phyloP scores from a whole-genome alignment of 176 grass and related monocot species.

The Cocos nucifera region DNA sequence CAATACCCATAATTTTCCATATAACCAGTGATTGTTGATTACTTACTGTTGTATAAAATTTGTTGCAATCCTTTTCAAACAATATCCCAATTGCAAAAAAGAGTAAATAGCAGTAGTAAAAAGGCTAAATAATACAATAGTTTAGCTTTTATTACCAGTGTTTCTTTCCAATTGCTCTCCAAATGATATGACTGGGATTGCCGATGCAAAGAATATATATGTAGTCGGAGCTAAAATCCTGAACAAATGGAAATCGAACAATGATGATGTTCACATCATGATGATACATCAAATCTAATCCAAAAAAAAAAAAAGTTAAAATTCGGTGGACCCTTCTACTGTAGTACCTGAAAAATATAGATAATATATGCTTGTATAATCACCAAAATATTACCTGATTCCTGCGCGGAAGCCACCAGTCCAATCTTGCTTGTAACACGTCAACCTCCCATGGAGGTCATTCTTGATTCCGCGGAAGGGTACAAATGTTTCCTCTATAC shows the following conservation, averaged over 20 bases:
- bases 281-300: no score
- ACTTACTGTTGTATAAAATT: no score
- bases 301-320: no score
- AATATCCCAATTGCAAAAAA: no score
- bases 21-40: neutral
- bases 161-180: conserved; percentile 92
- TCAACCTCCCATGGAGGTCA: conserved; percentile 63
- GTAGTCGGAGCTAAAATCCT: conserved; percentile 96
- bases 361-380: no score
- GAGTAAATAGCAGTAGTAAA: no score
- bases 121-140: neutral
- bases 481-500: conserved; percentile 89
- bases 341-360: no score
- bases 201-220: conserved; percentile 98
- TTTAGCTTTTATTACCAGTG: conserved; percentile 43
- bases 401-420: conserved; percentile 62
- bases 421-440: conserved; percentile 98
- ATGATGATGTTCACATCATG: no score
- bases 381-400: conserved; percentile 45
- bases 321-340: no score
- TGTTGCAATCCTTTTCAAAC: no score
- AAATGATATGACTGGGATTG: conserved; percentile 98
- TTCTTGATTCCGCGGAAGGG: conserved; percentile 78
- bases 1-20: neutral
- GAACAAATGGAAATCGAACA: neutral